Evolutionary conservation across 2,329 filamentous ascomycete genomes (phyloP).

Genomic region (Curvularia sp.): DNA sequence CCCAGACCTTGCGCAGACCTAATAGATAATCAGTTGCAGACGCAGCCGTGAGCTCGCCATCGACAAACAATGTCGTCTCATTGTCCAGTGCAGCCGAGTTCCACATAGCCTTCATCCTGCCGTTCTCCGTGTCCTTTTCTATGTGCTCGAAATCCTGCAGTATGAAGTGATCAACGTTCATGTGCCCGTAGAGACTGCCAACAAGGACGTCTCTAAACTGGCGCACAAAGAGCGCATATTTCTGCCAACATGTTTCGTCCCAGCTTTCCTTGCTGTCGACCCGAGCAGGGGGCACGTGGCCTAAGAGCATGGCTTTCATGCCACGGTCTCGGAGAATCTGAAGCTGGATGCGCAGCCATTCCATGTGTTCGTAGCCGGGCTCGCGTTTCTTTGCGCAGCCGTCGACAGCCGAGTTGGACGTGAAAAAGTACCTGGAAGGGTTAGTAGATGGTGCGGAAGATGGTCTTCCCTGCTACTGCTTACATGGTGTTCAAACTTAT

Average conservation of each 20-base stretch:
- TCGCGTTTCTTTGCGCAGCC: slow-evolving; percentile 81
- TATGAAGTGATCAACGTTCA: slow-evolving; percentile 99
- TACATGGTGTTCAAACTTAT: slow-evolving; percentile 92
- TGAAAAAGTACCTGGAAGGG: slow-evolving; percentile 77
- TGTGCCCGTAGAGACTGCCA: slow-evolving; percentile 84
- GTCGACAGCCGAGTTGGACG: slow-evolving; percentile 90
- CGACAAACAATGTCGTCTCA: slow-evolving; percentile 38
- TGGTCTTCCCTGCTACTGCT: too few species aligned
- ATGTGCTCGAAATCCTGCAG: slow-evolving; percentile 85
- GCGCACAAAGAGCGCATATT: slow-evolving; percentile 88
- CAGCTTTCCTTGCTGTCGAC: slow-evolving; percentile 85
- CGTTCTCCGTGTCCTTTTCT: slow-evolving; percentile 62
- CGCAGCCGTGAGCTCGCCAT: slow-evolving; percentile 64
- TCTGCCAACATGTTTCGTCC: slow-evolving; percentile 99
- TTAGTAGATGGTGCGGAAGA: background rate
- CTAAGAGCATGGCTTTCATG: slow-evolving; percentile 94
- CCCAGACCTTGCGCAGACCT: slow-evolving; percentile 80
- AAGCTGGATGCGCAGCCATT: slow-evolving; percentile 92
- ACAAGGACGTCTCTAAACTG: slow-evolving; percentile 92
- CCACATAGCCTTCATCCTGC: slow-evolving; percentile 48
- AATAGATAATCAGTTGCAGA: slow-evolving; percentile 82
- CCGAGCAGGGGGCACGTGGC: slow-evolving; percentile 90
- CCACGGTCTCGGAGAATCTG: slow-evolving; percentile 80
- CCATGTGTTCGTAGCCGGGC: slow-evolving; percentile 92
- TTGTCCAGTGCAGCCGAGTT: slow-evolving; percentile 33